Conservation (phyloP, 345 rosid species). For the Rhodamnia rubescens region DNA sequence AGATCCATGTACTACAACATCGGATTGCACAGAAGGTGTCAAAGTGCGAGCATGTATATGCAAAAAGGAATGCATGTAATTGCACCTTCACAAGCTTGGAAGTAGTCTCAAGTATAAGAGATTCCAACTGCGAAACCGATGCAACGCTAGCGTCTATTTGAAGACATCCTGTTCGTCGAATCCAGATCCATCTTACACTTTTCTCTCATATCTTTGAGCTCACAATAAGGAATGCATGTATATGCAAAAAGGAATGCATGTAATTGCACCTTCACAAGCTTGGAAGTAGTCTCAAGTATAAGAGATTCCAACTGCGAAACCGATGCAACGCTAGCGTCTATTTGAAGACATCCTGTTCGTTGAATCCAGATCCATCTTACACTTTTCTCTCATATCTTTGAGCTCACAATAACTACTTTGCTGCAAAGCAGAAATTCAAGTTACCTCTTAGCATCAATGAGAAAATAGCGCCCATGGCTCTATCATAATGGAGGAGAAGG, state of each 20-base stretch:
- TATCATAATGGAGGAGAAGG: neutral
- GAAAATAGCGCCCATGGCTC: neutral
- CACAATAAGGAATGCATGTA: too few species aligned
- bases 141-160: conserved; percentile 17
- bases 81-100: conserved; percentile 1
- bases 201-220: conserved; percentile 58
- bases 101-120: neutral
- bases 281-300: neutral
- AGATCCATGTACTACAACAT: neutral
- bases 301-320: neutral
- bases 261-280: conserved; percentile 1
- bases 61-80: neutral
- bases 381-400: conserved; percentile 57
- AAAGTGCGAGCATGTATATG: neutral
- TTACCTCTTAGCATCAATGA: neutral
- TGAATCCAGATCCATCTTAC: conserved; percentile 63
- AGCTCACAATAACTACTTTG: conserved; percentile 36
- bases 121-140: neutral
- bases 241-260: neutral
- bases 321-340: conserved; percentile 8
- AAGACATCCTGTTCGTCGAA: conserved; percentile 32
- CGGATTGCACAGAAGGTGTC: neutral
- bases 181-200: conserved; percentile 64
- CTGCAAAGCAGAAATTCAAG: conserved; percentile 25
- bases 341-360: conserved; percentile 31